Evolutionary conservation across 805 yeast species (phyloP), one percentile per base, ranked within the genome.

Genomic region (Vanderwaltozyma yarrowii): DNA sequence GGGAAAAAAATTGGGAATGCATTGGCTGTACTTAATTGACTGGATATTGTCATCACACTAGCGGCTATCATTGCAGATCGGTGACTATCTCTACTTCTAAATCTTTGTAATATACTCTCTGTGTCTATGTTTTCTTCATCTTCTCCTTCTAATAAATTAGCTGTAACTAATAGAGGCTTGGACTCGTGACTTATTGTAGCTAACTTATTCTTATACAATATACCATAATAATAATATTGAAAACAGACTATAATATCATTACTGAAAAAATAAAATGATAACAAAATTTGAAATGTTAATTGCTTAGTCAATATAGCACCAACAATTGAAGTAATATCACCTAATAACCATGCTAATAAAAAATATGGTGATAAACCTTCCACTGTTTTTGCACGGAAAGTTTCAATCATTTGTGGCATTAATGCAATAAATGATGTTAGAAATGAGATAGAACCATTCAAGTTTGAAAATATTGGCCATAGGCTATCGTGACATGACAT

Each of bases 261-360:
- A 40, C 69, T 60, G 36, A 89, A 65, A 54, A 83, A 87, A 60
- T 88, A 88, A 2, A 71, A 41, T 0, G 94, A 84, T 14, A 87
- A 63, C 17, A 77, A 62, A 10, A 76, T 71, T 55, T 87, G 96
- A 60, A 87, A 88, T n/a, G 80, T 76, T 33, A 86, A 64, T 43
- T 88, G 96, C 6, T 73, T 56, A 0, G 95, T 86, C 33, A 86
- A 54, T 0, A 83, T 42, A 43, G 95, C 85, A 0, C 96, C 96
- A 0, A 71, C 33, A 21, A 79, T 58, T 32, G 75, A 70, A 8
- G 76, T 68, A 16, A 67, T 53, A 42, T 66, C 80, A 10, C 69
- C 70, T 15, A 58, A 31, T 20, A 65, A 40, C 69, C 69, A 65
- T 3, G 73, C 64, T 7, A 68, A 61, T 39, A 76, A 66, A 30